Evolutionary conservation across 2,329 filamentous ascomycete genomes (phyloP).

Genomic region (Chrysoporthe deuterocubensis): DNA sequence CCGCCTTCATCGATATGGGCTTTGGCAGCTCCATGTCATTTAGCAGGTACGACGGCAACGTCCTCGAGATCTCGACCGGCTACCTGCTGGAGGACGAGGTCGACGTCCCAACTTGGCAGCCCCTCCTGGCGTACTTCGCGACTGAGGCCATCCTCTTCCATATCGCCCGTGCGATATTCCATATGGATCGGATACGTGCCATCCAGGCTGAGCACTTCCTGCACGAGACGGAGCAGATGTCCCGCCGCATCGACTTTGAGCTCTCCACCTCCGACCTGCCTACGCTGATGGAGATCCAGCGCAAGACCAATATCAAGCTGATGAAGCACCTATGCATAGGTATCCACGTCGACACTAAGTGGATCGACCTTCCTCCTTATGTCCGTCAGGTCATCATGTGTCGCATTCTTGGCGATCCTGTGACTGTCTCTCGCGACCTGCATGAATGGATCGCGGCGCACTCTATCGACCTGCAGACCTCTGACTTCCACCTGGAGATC

Average conservation of each 20-base stretch:
- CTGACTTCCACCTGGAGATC: constrained; percentile 37
- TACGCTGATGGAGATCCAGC: constrained; percentile 34
- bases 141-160: constrained; percentile 43
- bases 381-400: constrained; percentile 38
- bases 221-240: constrained; percentile 34
- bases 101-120: constrained; percentile 34
- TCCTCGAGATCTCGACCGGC: constrained; percentile 35
- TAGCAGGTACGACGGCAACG: constrained; percentile 31
- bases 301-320: constrained; percentile 38
- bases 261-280: constrained; percentile 36
- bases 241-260: constrained; percentile 40
- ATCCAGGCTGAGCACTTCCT: constrained; percentile 41
- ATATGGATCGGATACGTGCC: constrained; percentile 36
- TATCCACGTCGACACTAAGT: constrained; percentile 39
- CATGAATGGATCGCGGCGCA: constrained; percentile 33
- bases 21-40: constrained; percentile 35
- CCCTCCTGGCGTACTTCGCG: constrained; percentile 31
- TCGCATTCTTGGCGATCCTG: constrained; percentile 36
- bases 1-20: constrained; percentile 35
- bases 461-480: constrained; percentile 34
- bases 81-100: constrained; percentile 36
- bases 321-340: constrained; percentile 41
- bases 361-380: constrained; percentile 37
- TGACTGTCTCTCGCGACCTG: constrained; percentile 33
- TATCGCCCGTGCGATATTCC: constrained; percentile 36